phyloP scores from a whole-genome alignment of 345 rosid species.

The Populus simonii region DNA sequence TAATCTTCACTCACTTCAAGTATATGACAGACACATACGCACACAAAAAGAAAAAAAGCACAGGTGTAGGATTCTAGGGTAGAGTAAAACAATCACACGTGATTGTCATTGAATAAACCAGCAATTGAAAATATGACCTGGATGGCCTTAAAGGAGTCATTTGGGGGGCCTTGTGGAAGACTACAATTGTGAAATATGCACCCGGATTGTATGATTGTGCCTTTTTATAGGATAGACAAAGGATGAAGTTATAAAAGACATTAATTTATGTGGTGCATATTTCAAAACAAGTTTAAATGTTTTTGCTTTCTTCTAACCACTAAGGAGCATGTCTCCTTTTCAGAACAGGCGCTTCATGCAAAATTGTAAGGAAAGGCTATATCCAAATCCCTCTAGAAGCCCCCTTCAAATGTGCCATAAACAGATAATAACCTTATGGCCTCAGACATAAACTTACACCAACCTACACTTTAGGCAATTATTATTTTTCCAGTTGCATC shows the following conservation, averaged over 20 bases:
- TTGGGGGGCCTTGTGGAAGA: not conserved
- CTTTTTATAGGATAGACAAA: not conserved
- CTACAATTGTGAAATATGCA: not conserved
- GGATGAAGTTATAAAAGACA: too few relatives aligned
- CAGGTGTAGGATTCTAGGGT: not conserved
- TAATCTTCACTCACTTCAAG: not conserved
- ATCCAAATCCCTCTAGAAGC: not conserved
- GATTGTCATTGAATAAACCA: not conserved
- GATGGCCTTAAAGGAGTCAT: not conserved
- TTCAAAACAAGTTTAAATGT: not conserved
- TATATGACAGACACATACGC: not conserved
- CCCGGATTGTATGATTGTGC: not conserved
- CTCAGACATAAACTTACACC: not conserved
- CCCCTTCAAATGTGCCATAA: not conserved
- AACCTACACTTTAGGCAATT: conserved; percentile 2
- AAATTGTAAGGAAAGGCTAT: not conserved
- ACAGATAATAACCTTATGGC: not conserved
- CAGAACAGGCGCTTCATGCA: not conserved
- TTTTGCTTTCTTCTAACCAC: not conserved
- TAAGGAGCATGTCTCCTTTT: not conserved
- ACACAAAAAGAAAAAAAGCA: not conserved
- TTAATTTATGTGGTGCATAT: too few relatives aligned
- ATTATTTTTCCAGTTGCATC: conserved; percentile 2
- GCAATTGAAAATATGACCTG: not conserved
- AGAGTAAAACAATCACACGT: not conserved